Evolutionary conservation across 2,329 filamentous ascomycete species (phyloP), one percentile per base, ranked within the genome.

Genomic region (Coniella vitis): DNA sequence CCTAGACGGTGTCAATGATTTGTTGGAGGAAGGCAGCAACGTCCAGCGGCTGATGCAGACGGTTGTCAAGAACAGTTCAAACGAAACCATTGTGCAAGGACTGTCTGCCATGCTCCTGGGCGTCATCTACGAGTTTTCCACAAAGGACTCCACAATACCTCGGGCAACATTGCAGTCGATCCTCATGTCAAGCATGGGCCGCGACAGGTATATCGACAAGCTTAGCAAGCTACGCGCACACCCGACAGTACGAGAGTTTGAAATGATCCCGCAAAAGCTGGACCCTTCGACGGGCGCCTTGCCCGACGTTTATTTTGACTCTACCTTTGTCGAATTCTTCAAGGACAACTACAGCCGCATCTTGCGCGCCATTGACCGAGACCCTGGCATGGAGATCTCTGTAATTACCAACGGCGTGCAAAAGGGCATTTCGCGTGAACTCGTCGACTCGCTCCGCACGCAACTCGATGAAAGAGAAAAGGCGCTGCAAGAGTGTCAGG

Each of bases 291-390:
- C 58, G 41, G 77, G 66, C 58, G 64, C 78, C 67, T 57, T 90
- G 7, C 86, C 90, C 1, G 84, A 90, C 44, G 86, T 95, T 1
- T 94, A 82, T 62, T 93, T 97, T 55, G 90, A 95, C 57, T 76
- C 80, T 40, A 79, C 79, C 0, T 97, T 96, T 65, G 83, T 98
- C 48, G 87, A 96, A 52, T 95, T 97, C 60, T 80, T 96, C 59
- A 96, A 96, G 61, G 90, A 97, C 60, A 95, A 95, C 62, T 97
- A 94, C 63, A 91, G 87, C 59, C 84, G 90, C 8, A 70, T 96
- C 50, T 72, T 85, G 35, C 81, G 89, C 54, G 87, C 89, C 13
- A 87, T 98, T 58, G 93, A 98, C 65, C 83, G 91, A 53, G 88
- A 95, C 54, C 93, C 93, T 1, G 88, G 84, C 1, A 73, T 94